A percentile compares a stretch with the other conserved stretches of the same genome.
Evolutionary conservation across 2,329 filamentous ascomycete species (phyloP).

Genomic region (Fusarium sp.): DNA sequence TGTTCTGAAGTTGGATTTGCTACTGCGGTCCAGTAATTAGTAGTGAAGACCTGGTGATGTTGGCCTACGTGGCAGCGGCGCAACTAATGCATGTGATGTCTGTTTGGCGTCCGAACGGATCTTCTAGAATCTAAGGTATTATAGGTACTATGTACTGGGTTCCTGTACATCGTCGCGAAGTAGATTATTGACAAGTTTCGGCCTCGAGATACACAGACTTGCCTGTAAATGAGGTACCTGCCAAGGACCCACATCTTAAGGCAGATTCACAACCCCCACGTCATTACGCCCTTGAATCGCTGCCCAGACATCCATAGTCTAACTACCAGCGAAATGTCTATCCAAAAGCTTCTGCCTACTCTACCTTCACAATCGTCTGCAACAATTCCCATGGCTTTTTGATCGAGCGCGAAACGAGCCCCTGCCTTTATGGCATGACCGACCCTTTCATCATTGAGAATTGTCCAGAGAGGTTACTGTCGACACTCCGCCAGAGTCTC

Average conservation of each 20-base stretch:
- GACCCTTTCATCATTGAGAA: slow-evolving; percentile 26
- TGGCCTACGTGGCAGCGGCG: slow-evolving; percentile 13
- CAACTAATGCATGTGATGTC: slow-evolving; percentile 30
- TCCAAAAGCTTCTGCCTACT: slow-evolving; percentile 14
- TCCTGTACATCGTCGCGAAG: neutral
- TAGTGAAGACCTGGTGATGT: too few species aligned
- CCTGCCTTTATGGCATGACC: slow-evolving; percentile 39
- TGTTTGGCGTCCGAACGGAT: slow-evolving; percentile 1
- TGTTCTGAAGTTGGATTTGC: neutral
- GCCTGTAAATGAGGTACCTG: slow-evolving; percentile 9
- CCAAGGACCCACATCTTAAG: slow-evolving; percentile 31
- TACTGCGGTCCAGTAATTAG: neutral
- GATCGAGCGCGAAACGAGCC: slow-evolving; percentile 14
- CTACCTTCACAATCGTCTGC: neutral
- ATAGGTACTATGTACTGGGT: neutral
- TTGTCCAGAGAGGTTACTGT: slow-evolving; percentile 31
- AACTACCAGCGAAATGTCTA: slow-evolving; percentile 24
- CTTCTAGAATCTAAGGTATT: slow-evolving; percentile 16
- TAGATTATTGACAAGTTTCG: neutral
- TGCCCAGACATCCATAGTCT: slow-evolving; percentile 3
- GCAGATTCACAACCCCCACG: slow-evolving; percentile 31
- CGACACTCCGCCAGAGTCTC: slow-evolving; percentile 1
- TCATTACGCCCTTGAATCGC: slow-evolving; percentile 35
- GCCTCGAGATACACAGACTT: neutral
- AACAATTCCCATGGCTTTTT: slow-evolving; percentile 9